phyloP scores from a whole-genome alignment of 2,329 filamentous ascomycete genomes.

The Colletotrichum sansevieriae region DNA sequence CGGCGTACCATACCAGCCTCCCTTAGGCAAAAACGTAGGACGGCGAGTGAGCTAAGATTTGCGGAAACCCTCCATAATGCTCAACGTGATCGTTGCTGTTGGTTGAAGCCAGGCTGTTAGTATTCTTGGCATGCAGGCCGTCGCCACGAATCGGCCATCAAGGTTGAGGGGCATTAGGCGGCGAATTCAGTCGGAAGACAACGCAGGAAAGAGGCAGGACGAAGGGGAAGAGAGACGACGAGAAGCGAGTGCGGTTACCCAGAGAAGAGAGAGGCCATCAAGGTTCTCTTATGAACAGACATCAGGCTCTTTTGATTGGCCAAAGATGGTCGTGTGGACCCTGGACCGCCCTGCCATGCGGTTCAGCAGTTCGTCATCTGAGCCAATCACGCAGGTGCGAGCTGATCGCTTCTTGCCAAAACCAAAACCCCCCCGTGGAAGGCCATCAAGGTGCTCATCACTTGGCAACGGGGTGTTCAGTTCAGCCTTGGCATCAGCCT shows the following conservation, averaged over 20 bases:
- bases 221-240: too few relatives aligned
- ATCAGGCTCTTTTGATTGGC: constrained; percentile 13
- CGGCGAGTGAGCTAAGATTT: constrained; percentile 2
- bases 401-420: constrained; percentile 3
- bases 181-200: background rate
- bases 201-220: background rate
- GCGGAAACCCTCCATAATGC: background rate
- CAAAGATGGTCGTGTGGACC: constrained; percentile 6
- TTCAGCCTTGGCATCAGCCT: constrained; percentile 42
- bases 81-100: background rate
- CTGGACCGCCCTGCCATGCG: background rate
- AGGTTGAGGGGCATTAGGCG: constrained; percentile 4
- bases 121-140: constrained; percentile 33
- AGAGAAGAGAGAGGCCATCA: constrained; percentile 30
- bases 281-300: constrained; percentile 32
- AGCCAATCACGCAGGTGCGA: constrained; percentile 20
- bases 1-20: background rate
- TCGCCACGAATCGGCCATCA: constrained; percentile 26
- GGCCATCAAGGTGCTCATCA: constrained; percentile 38
- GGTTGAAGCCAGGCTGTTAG: constrained; percentile 3
- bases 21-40: background rate
- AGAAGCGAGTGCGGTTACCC: background rate
- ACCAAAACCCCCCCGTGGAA: background rate
- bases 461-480: constrained; percentile 39
- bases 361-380: background rate